Conservation (phyloP, 1,284 basidiomycete species). For the Schizophyllum amplum region DNA sequence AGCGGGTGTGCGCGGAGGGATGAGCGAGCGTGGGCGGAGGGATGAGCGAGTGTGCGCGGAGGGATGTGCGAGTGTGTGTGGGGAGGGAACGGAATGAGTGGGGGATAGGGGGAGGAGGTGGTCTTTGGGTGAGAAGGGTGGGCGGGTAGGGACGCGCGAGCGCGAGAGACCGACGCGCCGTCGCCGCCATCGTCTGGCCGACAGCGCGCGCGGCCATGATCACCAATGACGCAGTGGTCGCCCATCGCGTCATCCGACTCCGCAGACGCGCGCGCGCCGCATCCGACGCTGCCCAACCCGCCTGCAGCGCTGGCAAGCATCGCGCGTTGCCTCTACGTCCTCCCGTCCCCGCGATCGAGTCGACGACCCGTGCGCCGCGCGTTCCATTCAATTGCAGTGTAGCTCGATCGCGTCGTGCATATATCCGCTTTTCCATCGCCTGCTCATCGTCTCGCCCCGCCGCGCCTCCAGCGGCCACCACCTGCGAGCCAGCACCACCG, state of each 20-base stretch:
- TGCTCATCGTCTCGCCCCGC: no score
- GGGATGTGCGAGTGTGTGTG: background rate
- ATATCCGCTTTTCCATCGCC: no score
- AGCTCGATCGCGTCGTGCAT: background rate
- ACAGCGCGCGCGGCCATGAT: background rate
- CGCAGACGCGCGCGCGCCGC: background rate
- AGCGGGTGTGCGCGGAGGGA: constrained; percentile 1
- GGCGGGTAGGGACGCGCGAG: no score
- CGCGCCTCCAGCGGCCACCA: no score
- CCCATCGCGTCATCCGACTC: background rate
- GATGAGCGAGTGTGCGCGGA: background rate
- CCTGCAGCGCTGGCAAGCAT: background rate
- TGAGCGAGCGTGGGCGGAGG: constrained; percentile 4
- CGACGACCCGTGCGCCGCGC: no score
- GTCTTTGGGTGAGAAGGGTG: background rate
- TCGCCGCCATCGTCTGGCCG: no score
- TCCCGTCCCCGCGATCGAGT: background rate
- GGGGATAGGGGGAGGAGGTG: background rate
- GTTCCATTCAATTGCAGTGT: background rate
- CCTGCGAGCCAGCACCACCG: background rate
- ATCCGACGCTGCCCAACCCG: background rate
- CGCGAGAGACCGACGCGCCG: background rate
- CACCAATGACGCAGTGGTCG: background rate
- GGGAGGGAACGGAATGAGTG: no score
- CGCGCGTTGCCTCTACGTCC: background rate